These are phyloP conservation scores for Plenodomus lindquistii DNA, from an alignment of 2,329 filamentous ascomycete species.

Conservation along the genomic window DNA sequence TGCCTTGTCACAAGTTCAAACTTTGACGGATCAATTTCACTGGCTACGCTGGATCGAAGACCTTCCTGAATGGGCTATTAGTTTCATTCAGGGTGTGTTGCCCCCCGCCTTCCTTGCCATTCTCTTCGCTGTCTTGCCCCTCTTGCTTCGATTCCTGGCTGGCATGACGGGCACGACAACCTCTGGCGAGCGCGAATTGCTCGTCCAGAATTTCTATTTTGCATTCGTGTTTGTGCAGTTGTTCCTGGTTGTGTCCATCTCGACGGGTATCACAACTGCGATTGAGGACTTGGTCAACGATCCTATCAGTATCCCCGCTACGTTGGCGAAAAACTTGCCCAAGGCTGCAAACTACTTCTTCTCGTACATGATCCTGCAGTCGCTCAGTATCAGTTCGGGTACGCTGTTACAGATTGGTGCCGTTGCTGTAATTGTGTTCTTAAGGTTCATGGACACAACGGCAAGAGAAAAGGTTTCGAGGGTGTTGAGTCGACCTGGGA, in stretches of 20 bases:
- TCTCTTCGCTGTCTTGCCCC: conserved; percentile 77
- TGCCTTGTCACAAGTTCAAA: conserved; percentile 74
- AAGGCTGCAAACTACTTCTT: conserved; percentile 96
- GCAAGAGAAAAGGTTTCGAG: conserved; percentile 80
- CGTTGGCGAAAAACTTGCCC: conserved; percentile 79
- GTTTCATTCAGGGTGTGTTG: conserved; percentile 80
- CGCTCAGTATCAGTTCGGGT: conserved; percentile 85
- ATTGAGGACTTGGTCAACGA: conserved; percentile 67
- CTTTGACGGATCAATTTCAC: conserved; percentile 64
- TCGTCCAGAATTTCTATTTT: conserved; percentile 93
- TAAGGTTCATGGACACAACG: conserved; percentile 81
- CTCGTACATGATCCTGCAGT: conserved; percentile 96
- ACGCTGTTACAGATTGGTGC: conserved; percentile 83
- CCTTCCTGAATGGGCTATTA: conserved; percentile 64
- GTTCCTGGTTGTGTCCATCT: conserved; percentile 89
- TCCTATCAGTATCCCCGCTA: conserved; percentile 68
- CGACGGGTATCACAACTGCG: conserved; percentile 71
- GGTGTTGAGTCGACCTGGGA: conserved; percentile 74
- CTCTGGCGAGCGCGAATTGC: conserved; percentile 74
- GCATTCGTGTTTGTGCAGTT: conserved; percentile 92
- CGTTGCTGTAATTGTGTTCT: conserved; percentile 76
- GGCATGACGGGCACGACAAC: conserved; percentile 80
- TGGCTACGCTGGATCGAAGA: conserved; percentile 73
- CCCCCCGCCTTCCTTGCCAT: conserved; percentile 77
- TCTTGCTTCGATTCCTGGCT: conserved; percentile 75